A percentile compares a stretch with the other conserved stretches of the same genome.
phyloP scores from a whole-genome alignment of 176 grass and related monocot species.

The Oryza glaberrima region DNA sequence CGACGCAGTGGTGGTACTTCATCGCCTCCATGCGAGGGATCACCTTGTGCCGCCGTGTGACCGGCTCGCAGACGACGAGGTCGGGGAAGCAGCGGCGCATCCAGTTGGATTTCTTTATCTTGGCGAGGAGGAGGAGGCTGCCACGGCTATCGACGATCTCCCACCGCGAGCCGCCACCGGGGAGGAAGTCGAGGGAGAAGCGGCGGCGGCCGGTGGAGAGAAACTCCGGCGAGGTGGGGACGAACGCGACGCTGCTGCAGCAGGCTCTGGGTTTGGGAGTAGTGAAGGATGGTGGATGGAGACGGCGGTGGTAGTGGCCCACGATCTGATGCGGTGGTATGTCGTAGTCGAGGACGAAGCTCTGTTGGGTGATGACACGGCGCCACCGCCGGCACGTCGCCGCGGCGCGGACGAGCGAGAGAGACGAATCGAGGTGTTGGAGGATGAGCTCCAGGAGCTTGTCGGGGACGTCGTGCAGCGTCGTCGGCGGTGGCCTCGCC shows the following conservation, averaged over 20 bases:
- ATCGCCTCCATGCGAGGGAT: background rate
- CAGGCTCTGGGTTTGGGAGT: background rate
- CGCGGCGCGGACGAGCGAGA: background rate
- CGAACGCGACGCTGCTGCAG: background rate
- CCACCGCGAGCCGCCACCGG: background rate
- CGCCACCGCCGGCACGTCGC: slow-evolving; percentile 26
- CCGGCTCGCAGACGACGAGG: slow-evolving; percentile 30
- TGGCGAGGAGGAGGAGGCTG: slow-evolving; percentile 23
- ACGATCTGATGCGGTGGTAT: background rate
- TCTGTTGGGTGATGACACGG: background rate
- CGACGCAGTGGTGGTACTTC: slow-evolving; percentile 18
- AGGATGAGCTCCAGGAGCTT: slow-evolving; percentile 20
- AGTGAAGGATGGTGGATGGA: background rate
- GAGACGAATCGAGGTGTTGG: background rate
- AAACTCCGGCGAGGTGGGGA: background rate
- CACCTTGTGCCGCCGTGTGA: background rate
- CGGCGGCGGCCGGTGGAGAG: background rate
- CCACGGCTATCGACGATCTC: slow-evolving; percentile 16
- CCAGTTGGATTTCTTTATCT: background rate
- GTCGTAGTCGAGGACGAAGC: background rate
- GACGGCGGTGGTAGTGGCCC: slow-evolving; percentile 16
- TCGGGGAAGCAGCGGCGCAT: background rate
- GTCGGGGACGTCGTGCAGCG: background rate
- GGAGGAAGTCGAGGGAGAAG: slow-evolving; percentile 31
- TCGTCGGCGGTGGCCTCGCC: background rate